A percentile compares a stretch with the other conserved stretches of the same genome.
These are phyloP conservation scores for Fagopyrum homotropicum DNA, from an alignment of 148 eudicot genomes.

Conservation along the genomic window DNA sequence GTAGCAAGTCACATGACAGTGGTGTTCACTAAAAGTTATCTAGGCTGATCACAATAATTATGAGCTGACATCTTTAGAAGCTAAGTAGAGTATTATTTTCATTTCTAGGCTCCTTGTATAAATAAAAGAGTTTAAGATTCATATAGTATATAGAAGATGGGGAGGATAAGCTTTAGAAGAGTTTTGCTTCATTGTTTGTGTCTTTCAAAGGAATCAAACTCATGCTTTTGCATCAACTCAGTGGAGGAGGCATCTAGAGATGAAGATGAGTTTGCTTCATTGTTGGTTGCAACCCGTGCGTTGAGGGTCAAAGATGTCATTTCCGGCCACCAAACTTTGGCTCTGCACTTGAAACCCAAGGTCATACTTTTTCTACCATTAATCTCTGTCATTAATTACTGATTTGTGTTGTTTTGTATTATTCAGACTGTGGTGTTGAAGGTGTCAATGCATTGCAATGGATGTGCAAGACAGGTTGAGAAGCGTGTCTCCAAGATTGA, in stretches of 20 bases:
- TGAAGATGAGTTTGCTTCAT: constrained; percentile 20
- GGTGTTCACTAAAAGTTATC: neutral
- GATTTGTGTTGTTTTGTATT: neutral
- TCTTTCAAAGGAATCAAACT: constrained; percentile 46
- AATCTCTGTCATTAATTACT: neutral
- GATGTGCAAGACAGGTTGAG: constrained; percentile 86
- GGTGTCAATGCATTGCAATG: constrained; percentile 95
- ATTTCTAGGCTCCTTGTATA: neutral
- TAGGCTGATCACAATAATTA: neutral
- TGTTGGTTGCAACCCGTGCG: constrained; percentile 33
- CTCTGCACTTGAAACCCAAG: constrained; percentile 86
- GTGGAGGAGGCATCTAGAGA: constrained; percentile 42
- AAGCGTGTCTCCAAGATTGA: constrained; percentile 87
- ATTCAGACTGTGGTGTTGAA: constrained; percentile 76
- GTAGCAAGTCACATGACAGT: constrained; percentile 4
- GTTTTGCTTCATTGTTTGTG: constrained; percentile 48
- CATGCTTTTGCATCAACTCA: constrained; percentile 64
- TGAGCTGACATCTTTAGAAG: neutral
- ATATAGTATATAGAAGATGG: constrained; percentile 19
- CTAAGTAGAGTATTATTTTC: neutral
- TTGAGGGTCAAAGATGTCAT: constrained; percentile 53
- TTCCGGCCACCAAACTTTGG: constrained; percentile 58
- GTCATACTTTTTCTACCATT: constrained; percentile 18
- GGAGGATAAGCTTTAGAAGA: constrained; percentile 56
- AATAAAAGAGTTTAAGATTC: constrained; percentile 5